These are phyloP conservation scores for Triadica sebifera DNA, from an alignment of 345 rosid genomes.

Conservation along the genomic window DNA sequence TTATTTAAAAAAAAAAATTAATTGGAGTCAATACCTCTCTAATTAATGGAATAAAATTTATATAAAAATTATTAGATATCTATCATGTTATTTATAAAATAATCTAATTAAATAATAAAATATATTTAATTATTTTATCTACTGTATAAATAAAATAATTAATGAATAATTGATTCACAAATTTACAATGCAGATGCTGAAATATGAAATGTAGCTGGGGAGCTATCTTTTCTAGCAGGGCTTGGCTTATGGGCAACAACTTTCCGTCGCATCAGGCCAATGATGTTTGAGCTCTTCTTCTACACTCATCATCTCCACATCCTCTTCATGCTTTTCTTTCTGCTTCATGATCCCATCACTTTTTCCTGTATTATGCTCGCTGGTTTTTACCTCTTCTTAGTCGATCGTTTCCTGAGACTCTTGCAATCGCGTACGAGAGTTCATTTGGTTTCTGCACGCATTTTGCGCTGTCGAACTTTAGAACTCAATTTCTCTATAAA, in stretches of 20 bases:
- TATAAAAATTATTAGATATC: no score
- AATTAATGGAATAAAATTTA: no score
- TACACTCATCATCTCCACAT: conserved; percentile 73
- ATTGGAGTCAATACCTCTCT: no score
- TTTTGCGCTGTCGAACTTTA: conserved; percentile 54
- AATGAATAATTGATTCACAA: no score
- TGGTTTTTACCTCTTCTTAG: conserved; percentile 71
- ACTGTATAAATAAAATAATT: no score
- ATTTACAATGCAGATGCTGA: conserved; percentile 38
- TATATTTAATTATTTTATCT: no score
- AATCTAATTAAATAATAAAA: no score
- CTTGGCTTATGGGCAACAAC: conserved; percentile 67
- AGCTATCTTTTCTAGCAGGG: conserved; percentile 56
- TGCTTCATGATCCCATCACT: conserved; percentile 60
- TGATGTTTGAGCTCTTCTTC: conserved; percentile 74
- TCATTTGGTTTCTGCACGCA: conserved; percentile 57
- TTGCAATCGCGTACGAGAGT: conserved; percentile 57
- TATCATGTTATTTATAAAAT: no score
- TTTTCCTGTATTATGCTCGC: conserved; percentile 60
- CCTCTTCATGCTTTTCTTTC: conserved; percentile 58
- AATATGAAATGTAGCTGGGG: conserved; percentile 66
- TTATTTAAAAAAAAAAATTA: no score
- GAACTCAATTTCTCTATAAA: conserved; percentile 79
- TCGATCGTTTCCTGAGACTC: conserved; percentile 72
- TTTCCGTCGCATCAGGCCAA: conserved; percentile 48